Base-by-base conservation (phyloP, 306 rosid genomes). In the Prunus padus region DNA sequence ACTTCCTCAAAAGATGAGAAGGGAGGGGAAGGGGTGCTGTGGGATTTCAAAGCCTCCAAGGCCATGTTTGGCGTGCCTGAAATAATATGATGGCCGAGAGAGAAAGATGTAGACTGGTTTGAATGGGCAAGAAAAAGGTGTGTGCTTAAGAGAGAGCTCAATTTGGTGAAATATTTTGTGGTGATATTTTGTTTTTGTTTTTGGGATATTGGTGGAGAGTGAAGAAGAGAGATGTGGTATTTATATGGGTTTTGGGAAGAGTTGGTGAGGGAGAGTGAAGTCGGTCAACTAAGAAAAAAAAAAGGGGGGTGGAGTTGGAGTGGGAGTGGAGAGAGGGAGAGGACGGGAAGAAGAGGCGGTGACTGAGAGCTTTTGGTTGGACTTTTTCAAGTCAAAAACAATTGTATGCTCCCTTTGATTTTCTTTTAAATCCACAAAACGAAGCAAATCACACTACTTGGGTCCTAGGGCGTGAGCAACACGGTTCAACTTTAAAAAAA, bases 11-110 rank as follows among this genome's bases (percentile, higher is more conserved):
- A 25, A 0, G 69, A 47, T 18, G 66, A 45, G 76, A 80, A 82
- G 4, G 40, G 15, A n/a, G 62, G 62, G 23, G 15, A 20, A 56
- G 28, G 3, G 12, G 85, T 37, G 25, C 88, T 79, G 0, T 96
- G 92, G 25, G 97, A 94, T 80, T 88, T 90, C 2, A 95, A 65
- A 84, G 99, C 88, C 79, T 89, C 86, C 28, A 92, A 78, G 59
- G 97, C 96, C 98, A 94, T 94, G 23, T 46, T 14, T 25, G 28
- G 37, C 3, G 5, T 22, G 31, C 57, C 59, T 9, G 25, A 23
- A 25, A 11, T 8, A 45, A 55, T 55, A 55, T 19, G 61, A 25
- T 55, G 20, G 61, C 11, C 15, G 49, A 46, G 23, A 18, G 31
- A 62, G 28, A 60, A 52, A 63, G 77, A 51, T 15, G 8, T 28